Evolutionary conservation across 1,139 yeast species (phyloP).

Genomic region (Blastobotrys aristatus): DNA sequence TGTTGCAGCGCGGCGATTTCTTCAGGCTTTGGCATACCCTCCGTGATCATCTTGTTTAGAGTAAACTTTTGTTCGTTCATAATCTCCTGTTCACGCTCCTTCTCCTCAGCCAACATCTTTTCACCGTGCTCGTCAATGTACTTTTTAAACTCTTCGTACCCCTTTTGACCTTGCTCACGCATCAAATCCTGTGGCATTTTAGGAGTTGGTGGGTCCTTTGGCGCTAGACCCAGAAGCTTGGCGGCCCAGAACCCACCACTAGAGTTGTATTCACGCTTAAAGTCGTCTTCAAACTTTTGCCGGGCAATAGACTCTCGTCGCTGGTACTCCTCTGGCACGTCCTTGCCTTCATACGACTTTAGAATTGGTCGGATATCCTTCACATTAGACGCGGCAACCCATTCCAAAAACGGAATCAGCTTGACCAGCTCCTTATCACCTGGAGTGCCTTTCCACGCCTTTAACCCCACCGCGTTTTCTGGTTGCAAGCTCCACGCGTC

Average conservation of each 20-base stretch:
- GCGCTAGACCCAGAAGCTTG: constrained; percentile 57
- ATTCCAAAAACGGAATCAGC: constrained; percentile 89
- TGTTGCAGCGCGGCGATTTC: constrained; percentile 69
- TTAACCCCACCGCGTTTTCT: constrained; percentile 79
- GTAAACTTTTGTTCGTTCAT: constrained; percentile 74
- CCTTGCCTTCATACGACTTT: constrained; percentile 58
- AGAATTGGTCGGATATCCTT: constrained; percentile 88
- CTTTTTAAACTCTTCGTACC: constrained; percentile 77
- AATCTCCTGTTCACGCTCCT: constrained; percentile 72
- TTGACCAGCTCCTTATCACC: constrained; percentile 70
- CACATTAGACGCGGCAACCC: constrained; percentile 85
- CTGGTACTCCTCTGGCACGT: constrained; percentile 74
- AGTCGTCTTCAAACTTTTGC: constrained; percentile 62
- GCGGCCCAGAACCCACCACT: constrained; percentile 50
- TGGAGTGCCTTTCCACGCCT: constrained; percentile 81
- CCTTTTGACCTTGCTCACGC: constrained; percentile 90
- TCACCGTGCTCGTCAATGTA: constrained; percentile 85
- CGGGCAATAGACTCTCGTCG: constrained; percentile 73
- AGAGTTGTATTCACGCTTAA: constrained; percentile 43
- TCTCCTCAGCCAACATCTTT: constrained; percentile 75
- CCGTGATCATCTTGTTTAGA: constrained; percentile 74
- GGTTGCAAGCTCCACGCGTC: constrained; percentile 80
- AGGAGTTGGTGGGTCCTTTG: constrained; percentile 49
- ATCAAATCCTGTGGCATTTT: constrained; percentile 89
- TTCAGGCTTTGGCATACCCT: constrained; percentile 82